These are phyloP conservation scores for Paramyrothecium roridum DNA, from an alignment of 2,329 filamentous ascomycete genomes.

Conservation along the genomic window DNA sequence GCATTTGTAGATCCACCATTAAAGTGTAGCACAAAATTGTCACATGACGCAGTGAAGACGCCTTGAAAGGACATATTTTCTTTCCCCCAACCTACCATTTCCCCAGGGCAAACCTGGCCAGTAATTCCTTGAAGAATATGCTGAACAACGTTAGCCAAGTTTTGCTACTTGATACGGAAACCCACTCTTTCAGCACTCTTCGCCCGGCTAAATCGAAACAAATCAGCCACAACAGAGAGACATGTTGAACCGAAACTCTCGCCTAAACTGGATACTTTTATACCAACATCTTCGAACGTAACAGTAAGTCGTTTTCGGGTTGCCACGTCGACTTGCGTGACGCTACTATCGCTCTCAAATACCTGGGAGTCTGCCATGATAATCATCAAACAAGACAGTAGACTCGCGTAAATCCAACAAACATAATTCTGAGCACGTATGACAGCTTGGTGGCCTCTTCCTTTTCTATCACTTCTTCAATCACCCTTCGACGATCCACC, in stretches of 20 bases:
- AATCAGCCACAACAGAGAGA: not conserved
- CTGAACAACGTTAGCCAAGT: not conserved
- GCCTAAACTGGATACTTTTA: not conserved
- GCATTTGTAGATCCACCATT: not conserved
- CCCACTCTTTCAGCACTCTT: not conserved
- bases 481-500: too few relatives aligned
- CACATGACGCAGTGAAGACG: not conserved
- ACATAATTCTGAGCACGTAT: too few relatives aligned
- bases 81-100: not conserved
- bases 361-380: not conserved
- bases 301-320: not conserved
- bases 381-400: not conserved
- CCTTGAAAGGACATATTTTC: not conserved
- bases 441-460: too few relatives aligned
- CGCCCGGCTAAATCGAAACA: not conserved
- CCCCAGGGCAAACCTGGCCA: not conserved
- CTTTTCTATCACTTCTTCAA: too few relatives aligned
- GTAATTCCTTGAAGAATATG: not conserved
- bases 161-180: too few relatives aligned
- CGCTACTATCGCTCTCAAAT: not conserved
- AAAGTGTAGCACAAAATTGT: not conserved
- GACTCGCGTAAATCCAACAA: too few relatives aligned
- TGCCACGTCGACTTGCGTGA: not conserved
- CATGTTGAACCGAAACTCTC: constrained; percentile 1
- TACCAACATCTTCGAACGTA: constrained; percentile 1